These are phyloP conservation scores for Ophiostoma ips DNA, from an alignment of 2,329 filamentous ascomycete genomes.

Conservation along the genomic window DNA sequence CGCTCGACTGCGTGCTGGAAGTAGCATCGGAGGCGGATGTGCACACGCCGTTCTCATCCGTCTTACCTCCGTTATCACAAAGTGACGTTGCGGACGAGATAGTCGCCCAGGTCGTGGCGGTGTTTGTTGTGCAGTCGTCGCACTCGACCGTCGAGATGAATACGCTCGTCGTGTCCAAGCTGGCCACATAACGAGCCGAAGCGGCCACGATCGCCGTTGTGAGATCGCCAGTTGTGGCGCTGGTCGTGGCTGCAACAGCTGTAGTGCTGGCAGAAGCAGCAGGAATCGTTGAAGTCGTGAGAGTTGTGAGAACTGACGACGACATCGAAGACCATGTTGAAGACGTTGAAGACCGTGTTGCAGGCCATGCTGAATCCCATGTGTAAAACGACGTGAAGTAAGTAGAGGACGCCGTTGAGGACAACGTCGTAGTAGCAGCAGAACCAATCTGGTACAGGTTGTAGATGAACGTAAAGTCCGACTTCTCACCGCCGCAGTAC, in stretches of 20 bases:
- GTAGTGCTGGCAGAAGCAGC: too few relatives aligned
- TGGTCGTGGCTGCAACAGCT: not conserved
- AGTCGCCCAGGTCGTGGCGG: not conserved
- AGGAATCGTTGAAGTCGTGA: too few relatives aligned
- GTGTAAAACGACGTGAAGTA: not conserved
- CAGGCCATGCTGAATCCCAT: too few relatives aligned
- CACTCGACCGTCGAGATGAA: conserved; percentile 13
- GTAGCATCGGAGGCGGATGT: not conserved
- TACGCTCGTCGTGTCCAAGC: conserved; percentile 4
- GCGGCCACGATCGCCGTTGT: not conserved
- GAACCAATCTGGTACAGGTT: conserved; percentile 9
- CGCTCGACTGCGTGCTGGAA: not conserved
- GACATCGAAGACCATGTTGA: too few relatives aligned
- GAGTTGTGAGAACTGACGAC: too few relatives aligned
- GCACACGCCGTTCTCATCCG: conserved; percentile 4
- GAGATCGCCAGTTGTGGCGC: not conserved
- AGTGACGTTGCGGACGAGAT: not conserved
- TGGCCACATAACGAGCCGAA: not conserved
- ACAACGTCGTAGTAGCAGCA: not conserved
- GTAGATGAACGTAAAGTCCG: conserved; percentile 12
- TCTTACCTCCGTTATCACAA: conserved; percentile 13
- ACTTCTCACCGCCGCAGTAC: conserved; percentile 11
- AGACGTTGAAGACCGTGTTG: too few relatives aligned
- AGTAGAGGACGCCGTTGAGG: not conserved
- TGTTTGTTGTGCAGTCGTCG: conserved; percentile 5